phyloP scores from a whole-genome alignment of 1,284 basidiomycete species.

The Pisolithus thermaeus region DNA sequence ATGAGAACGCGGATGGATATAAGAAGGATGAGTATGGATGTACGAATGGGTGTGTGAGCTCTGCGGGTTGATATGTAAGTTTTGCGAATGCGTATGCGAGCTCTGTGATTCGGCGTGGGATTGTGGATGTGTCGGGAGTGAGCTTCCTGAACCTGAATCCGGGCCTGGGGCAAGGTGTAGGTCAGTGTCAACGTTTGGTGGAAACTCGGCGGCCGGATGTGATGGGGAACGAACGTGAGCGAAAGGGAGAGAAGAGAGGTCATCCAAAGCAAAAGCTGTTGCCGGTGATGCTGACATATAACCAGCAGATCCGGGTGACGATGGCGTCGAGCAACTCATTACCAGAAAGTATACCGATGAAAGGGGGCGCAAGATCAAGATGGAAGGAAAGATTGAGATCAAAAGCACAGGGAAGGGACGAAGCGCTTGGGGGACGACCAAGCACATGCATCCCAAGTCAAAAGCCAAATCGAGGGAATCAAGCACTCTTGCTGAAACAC shows the following conservation, averaged over 20 bases:
- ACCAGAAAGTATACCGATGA: neutral
- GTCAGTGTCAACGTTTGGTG: neutral
- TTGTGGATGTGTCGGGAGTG: neutral
- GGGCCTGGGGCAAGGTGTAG: neutral
- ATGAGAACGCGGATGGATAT: slow-evolving; percentile 2
- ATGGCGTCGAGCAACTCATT: neutral
- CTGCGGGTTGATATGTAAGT: neutral
- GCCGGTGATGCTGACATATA: no score
- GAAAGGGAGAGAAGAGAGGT: neutral
- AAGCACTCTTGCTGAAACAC: neutral
- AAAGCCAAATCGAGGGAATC: neutral
- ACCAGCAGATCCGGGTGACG: neutral
- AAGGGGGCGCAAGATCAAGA: neutral
- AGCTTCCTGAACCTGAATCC: neutral
- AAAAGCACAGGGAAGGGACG: no score
- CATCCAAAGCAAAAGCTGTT: neutral
- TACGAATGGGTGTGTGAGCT: neutral
- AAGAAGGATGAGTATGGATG: neutral
- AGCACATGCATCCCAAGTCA: no score
- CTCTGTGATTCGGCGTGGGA: neutral
- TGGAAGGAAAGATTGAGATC: no score
- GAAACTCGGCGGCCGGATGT: neutral
- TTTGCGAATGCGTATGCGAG: neutral
- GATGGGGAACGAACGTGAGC: neutral
- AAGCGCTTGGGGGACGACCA: no score